phyloP scores from a whole-genome alignment of 345 rosid species.

The Eucalyptus regnans region DNA sequence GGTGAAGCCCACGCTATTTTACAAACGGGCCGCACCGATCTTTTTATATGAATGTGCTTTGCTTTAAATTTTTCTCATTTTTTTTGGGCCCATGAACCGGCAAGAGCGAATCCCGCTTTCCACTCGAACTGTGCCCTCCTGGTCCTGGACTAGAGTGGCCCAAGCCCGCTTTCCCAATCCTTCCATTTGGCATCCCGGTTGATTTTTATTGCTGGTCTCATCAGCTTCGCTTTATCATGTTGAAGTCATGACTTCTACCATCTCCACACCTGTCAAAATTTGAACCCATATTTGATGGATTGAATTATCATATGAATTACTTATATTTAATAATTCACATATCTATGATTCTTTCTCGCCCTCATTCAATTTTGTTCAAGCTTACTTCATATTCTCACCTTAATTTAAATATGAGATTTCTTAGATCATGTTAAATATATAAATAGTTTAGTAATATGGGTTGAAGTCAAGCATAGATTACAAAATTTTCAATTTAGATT shows the following conservation, averaged over 20 bases:
- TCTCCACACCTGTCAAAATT: not conserved
- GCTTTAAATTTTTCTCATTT: not conserved
- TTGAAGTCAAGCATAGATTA: rapidly evolving
- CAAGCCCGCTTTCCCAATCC: not conserved
- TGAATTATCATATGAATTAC: rapidly evolving
- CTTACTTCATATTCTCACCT: rapidly evolving
- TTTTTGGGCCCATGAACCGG: not conserved
- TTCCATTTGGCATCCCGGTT: not conserved
- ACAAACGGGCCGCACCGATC: not conserved
- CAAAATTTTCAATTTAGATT: no score
- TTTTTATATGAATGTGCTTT: not conserved
- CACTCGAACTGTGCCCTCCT: not conserved
- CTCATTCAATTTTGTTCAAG: rapidly evolving
- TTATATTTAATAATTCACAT: no score
- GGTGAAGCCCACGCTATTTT: not conserved
- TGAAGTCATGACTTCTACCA: not conserved
- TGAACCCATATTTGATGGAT: not conserved
- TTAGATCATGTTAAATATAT: no score
- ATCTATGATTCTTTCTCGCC: rapidly evolving
- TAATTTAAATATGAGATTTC: rapidly evolving
- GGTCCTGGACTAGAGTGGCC: not conserved
- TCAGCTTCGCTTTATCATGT: not conserved
- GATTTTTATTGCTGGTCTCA: rapidly evolving
- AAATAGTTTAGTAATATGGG: no score
- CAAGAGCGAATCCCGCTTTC: rapidly evolving